phyloP scores from a whole-genome alignment of 2,329 filamentous ascomycete genomes.

The Neurospora sp. region DNA sequence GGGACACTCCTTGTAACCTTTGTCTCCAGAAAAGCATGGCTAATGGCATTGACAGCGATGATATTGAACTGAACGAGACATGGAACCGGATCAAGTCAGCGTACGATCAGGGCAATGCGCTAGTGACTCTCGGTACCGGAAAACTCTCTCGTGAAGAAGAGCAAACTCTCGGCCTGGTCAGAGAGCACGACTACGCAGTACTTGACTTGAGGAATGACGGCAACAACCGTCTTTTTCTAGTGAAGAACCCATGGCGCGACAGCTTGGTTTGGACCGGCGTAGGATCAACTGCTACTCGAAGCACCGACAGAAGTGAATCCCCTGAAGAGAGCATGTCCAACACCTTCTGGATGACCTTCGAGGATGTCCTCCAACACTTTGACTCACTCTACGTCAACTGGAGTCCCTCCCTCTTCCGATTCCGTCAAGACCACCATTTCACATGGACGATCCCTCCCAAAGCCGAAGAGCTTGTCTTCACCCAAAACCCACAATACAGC shows the following conservation, averaged over 20 bases:
- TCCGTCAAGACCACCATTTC: constrained; percentile 85
- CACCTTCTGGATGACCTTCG: constrained; percentile 89
- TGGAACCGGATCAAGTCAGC: constrained; percentile 71
- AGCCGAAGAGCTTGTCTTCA: constrained; percentile 44
- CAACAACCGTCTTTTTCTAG: constrained; percentile 58
- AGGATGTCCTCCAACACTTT: constrained; percentile 83
- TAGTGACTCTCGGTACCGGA: constrained; percentile 86
- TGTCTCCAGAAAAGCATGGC: neutral
- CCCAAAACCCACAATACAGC: constrained; percentile 64
- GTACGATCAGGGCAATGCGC: constrained; percentile 68
- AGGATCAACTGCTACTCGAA: constrained; percentile 25
- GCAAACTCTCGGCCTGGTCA: constrained; percentile 68
- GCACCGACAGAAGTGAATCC: constrained; percentile 13
- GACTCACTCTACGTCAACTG: constrained; percentile 96
- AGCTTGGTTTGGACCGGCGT: constrained; percentile 62
- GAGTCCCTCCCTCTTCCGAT: constrained; percentile 76
- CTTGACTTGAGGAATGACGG: constrained; percentile 59
- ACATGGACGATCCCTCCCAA: constrained; percentile 56
- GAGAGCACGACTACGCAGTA: constrained; percentile 90
- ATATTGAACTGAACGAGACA: constrained; percentile 63
- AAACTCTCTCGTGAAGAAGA: constrained; percentile 70
- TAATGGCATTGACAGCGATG: constrained; percentile 44
- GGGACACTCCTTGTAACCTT: constrained; percentile 22
- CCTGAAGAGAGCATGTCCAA: constrained; percentile 42
- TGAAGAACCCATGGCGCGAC: constrained; percentile 95